Evolutionary conservation across 1,284 basidiomycete genomes (phyloP), one percentile per base, ranked within the genome.

Genomic region (Melampsora larici-populina): DNA sequence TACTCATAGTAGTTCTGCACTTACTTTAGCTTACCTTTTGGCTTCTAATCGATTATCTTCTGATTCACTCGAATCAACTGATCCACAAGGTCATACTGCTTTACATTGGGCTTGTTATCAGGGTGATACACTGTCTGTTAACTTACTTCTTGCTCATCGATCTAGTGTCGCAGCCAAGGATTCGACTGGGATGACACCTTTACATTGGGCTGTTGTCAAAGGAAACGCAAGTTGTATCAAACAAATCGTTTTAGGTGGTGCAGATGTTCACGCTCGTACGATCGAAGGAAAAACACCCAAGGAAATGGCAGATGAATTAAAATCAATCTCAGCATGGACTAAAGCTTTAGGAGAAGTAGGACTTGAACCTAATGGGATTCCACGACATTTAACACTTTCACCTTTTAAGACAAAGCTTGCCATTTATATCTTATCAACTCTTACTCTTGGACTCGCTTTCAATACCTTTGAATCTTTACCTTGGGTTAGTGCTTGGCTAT

Each of bases 81-180:
- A 99, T 84, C 86, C 89, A 0, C 92, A 94, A 55, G 96, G 96
- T 0, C 97, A 99, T 82, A 98, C 96, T 0, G 88, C 93, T 0
- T 87, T 99, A 72, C 97, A 98, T 93, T 99, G 97, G 97, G 97
- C 97, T 1, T 93, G 94, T 4, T 99, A 98, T 85, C 97, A 99
- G 84, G 96, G 96, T 63, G 97, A 99, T 82, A 94, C 93, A 0
- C 88, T 99, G 29, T 94, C 92, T 0, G 93, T 99, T 1, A 93
- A 97, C 79, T 85, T 99, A 46, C 85, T 99, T 24, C 87, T 99
- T 71, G 89, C 90, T 77, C 92, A 96, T 80, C 94, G 94, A 9
- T 93, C 95, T 2, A 91, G 89, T 75, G 87, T 91, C 0, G 89
- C 89, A 79, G 85, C 90, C 5, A 87, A 87, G 55, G 97, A 99